Evolutionary conservation across 768 basidiomycete genomes (phyloP).

Genomic region (Panellus pusillus): DNA sequence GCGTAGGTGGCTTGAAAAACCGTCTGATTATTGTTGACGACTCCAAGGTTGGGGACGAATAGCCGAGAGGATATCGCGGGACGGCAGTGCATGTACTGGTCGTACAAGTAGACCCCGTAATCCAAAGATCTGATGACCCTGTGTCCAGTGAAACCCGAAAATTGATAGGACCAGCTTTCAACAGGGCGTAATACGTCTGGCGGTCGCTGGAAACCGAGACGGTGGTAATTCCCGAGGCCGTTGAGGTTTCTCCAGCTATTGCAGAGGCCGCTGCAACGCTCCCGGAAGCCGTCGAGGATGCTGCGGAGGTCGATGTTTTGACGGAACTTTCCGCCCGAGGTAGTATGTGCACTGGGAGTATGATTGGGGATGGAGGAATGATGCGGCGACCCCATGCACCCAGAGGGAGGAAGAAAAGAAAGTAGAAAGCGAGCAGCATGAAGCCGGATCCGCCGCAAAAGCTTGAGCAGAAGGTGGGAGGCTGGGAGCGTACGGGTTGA

Average conservation of each 20-base stretch:
- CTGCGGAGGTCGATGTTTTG: too few species aligned
- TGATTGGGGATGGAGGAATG: slow-evolving; percentile 29
- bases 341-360: slow-evolving; percentile 23
- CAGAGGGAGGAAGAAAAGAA: slow-evolving; percentile 24
- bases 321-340: not conserved
- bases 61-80: slow-evolving; percentile 71
- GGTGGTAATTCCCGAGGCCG: slow-evolving; percentile 37
- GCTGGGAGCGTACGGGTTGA: not conserved
- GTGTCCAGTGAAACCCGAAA: slow-evolving; percentile 77
- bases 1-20: slow-evolving; percentile 60
- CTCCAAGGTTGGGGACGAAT: slow-evolving; percentile 61
- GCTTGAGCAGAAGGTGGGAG: slow-evolving; percentile 1
- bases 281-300: too few species aligned
- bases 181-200: slow-evolving; percentile 63
- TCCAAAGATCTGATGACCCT: slow-evolving; percentile 72
- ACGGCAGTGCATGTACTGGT: slow-evolving; percentile 53
- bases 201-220: slow-evolving; percentile 48
- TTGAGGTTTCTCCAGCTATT: not conserved
- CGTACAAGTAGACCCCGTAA: slow-evolving; percentile 63
- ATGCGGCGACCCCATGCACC: slow-evolving; percentile 23
- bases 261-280: too few species aligned
- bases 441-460: not conserved
- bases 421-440: slow-evolving; percentile 9
- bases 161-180: slow-evolving; percentile 59
- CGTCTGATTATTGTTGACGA: slow-evolving; percentile 63